Evolutionary conservation across 1,284 basidiomycete species (phyloP).

Genomic region (Veloboletus limbatus): DNA sequence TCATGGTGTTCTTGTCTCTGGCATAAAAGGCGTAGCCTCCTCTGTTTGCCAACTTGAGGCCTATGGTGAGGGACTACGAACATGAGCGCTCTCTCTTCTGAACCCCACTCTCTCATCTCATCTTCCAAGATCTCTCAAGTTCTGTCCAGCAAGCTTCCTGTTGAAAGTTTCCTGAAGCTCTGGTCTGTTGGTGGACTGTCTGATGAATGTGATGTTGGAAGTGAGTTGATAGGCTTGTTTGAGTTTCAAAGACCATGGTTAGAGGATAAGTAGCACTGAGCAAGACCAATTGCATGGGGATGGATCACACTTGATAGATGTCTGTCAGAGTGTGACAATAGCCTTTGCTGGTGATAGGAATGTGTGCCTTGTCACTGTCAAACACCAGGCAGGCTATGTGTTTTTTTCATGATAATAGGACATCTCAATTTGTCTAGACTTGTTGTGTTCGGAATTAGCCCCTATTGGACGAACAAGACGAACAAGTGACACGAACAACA

Average conservation of each 20-base stretch:
- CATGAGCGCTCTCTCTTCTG: too few species aligned
- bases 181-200: not conserved
- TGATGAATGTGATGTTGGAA: fast-evolving
- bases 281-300: not conserved
- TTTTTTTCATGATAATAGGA: not conserved
- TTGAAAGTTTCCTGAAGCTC: not conserved
- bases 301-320: not conserved
- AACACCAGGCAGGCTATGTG: not conserved
- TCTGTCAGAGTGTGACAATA: not conserved
- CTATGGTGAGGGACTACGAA: too few species aligned
- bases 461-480: too few species aligned
- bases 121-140: too few species aligned
- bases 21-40: too few species aligned
- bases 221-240: fast-evolving
- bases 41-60: too few species aligned
- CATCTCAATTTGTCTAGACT: too few species aligned
- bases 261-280: not conserved
- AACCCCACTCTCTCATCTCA: too few species aligned
- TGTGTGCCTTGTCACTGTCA: conserved; percentile 4
- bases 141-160: too few species aligned
- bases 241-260: not conserved
- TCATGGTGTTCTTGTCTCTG: too few species aligned
- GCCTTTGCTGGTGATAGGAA: not conserved
- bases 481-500: too few species aligned
- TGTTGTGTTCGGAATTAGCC: too few species aligned